Percentiles rank a stretch among this genome's conserved stretches.
These are phyloP conservation scores for Aschersonia sp. DNA, from an alignment of 2,329 filamentous ascomycete genomes.

Conservation along the genomic window DNA sequence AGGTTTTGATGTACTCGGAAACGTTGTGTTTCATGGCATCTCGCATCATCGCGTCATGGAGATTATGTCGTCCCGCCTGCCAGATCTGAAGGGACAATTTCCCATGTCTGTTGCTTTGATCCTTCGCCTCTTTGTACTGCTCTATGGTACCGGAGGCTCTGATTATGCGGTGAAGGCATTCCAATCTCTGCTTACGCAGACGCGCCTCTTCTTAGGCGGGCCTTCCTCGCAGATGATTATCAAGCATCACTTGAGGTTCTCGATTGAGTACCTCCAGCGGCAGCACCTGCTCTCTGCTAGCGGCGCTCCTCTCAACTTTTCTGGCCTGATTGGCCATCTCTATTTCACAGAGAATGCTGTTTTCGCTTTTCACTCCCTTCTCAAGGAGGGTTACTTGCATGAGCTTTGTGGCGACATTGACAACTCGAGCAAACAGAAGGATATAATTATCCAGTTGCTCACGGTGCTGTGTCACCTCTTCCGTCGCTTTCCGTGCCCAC, in stretches of 20 bases:
- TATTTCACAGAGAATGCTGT: slow-evolving; percentile 65
- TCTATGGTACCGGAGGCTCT: slow-evolving; percentile 25
- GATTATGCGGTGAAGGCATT: slow-evolving; percentile 22
- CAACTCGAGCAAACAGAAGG: slow-evolving; percentile 3
- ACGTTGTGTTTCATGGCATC: slow-evolving; percentile 64
- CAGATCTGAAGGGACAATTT: slow-evolving; percentile 64
- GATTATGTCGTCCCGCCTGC: slow-evolving; percentile 58
- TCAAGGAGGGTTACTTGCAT: slow-evolving; percentile 57
- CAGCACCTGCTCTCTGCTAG: slow-evolving; percentile 47
- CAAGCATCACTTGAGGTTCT: slow-evolving; percentile 65
- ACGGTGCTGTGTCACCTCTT: slow-evolving; percentile 51
- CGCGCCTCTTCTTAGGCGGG: slow-evolving; percentile 56
- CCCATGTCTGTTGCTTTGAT: slow-evolving; percentile 62
- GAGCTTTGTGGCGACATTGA: slow-evolving; percentile 43
- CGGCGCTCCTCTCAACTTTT: slow-evolving; percentile 58
- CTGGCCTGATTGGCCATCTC: slow-evolving; percentile 54
- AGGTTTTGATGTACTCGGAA: slow-evolving; percentile 68
- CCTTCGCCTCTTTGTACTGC: slow-evolving; percentile 50
- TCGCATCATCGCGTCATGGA: slow-evolving; percentile 43
- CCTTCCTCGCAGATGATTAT: slow-evolving; percentile 53
- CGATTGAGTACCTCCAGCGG: slow-evolving; percentile 62
- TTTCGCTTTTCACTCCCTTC: slow-evolving; percentile 62
- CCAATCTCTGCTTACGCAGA: slow-evolving; percentile 54
- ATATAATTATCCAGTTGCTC: slow-evolving; percentile 31
- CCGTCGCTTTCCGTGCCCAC: slow-evolving; percentile 40